These are phyloP conservation scores for Rhododendron mucronatum DNA, from an alignment of 148 eudicot species.

Conservation along the genomic window DNA sequence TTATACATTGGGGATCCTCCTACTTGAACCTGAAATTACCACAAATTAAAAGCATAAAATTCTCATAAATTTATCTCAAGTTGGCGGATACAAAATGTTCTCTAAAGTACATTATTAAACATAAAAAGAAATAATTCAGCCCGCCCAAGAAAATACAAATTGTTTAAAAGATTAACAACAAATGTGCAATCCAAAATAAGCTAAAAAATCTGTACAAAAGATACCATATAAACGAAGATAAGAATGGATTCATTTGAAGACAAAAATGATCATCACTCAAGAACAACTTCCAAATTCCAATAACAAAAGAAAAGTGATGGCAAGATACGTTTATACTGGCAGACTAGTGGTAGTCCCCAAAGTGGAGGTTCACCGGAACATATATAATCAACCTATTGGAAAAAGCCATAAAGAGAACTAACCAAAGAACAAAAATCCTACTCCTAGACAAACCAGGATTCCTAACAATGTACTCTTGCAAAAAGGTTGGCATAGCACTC, in stretches of 20 bases:
- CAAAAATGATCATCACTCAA: not conserved
- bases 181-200: not conserved
- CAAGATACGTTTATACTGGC: not conserved
- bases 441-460: not conserved
- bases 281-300: not conserved
- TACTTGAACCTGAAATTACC: constrained; percentile 61
- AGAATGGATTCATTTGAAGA: not conserved
- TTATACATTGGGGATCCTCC: constrained; percentile 74
- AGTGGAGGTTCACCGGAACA: not conserved
- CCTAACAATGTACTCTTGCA: not conserved
- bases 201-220: not conserved
- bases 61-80: not conserved
- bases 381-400: not conserved
- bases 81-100: not conserved
- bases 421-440: not conserved
- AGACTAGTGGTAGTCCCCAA: not conserved
- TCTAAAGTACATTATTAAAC: not conserved
- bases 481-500: not conserved
- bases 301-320: not conserved
- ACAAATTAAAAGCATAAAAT: constrained; percentile 2
- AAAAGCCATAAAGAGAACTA: not conserved
- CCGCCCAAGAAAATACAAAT: not conserved
- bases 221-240: not conserved
- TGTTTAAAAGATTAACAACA: not conserved
- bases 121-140: not conserved